Conservation (phyloP, 176 grass and related monocot species). For the Oropetium thomaeum region DNA sequence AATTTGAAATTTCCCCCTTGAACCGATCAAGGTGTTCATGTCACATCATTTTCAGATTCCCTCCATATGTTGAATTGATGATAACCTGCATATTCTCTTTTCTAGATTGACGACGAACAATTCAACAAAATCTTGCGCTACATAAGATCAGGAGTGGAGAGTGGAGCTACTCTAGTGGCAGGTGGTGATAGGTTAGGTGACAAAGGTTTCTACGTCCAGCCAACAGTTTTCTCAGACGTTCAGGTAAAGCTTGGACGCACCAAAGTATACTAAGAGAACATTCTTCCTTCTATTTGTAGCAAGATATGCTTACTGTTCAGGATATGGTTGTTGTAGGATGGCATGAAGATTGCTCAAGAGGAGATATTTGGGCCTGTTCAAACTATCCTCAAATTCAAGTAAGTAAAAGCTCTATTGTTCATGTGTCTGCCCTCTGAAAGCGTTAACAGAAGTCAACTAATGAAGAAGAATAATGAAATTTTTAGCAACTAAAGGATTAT, state of each 20-base stretch:
- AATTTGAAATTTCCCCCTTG: background rate
- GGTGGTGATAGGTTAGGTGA: slow-evolving; percentile 73
- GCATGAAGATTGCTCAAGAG: slow-evolving; percentile 69
- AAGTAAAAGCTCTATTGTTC: slow-evolving; percentile 9
- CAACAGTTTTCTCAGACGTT: slow-evolving; percentile 92
- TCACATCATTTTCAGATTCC: background rate
- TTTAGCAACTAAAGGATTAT: background rate
- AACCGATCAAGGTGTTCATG: background rate
- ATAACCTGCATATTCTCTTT: background rate
- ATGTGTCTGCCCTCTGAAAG: background rate
- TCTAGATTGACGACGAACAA: slow-evolving; percentile 81
- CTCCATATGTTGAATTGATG: background rate
- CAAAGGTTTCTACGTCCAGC: slow-evolving; percentile 92
- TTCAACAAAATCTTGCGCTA: slow-evolving; percentile 83
- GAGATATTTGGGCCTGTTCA: slow-evolving; percentile 76
- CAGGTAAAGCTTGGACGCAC: slow-evolving; percentile 44
- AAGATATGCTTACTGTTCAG: background rate
- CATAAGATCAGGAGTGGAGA: slow-evolving; percentile 64
- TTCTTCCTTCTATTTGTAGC: background rate
- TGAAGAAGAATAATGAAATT: background rate
- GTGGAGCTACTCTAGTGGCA: slow-evolving; percentile 60
- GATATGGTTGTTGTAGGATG: slow-evolving; percentile 38
- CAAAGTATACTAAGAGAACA: background rate
- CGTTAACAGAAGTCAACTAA: background rate
- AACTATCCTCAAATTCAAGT: slow-evolving; percentile 71